Evolutionary conservation across 176 grass and related monocot genomes (phyloP), one percentile per base, ranked within the genome.

Genomic region (Ampelocalamus luodianensis): DNA sequence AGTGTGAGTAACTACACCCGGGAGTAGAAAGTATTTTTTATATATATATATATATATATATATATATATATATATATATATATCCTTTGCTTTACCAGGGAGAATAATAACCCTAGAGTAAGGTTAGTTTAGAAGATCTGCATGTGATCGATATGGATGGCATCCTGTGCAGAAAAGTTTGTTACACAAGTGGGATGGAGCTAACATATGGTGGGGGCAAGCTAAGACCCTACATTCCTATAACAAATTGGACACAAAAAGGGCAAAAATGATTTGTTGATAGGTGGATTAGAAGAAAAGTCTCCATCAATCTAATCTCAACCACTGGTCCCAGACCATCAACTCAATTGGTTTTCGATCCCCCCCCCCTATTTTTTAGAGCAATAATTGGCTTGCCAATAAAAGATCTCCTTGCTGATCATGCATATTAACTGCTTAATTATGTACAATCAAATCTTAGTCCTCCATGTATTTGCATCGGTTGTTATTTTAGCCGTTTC

Each of bases 281-380:
- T 62, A n/a, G 76, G n/a, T 75, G 60, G 62, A 80, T 90, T 84
- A 79, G 61, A 84, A 70, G 68, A 68, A 5, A 83, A 53, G 85
- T 87, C 75, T 50, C 68, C 34, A 75, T 74, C 85, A 68, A 17
- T 4, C 66, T 23, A 42, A 39, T 77, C 71, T 82, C 72, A 90
- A 71, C 72, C 14, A n/a, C 40, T 34, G 67, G 79, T 79, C 84
- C 84, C 67, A 22, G 8, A 11, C 15, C 66, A 56, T 54, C 27
- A 45, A 18, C 38, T 79, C 5, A 67, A 48, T 49, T 39, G 72
- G 34, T 8, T 66, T 46, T 58, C 16, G 16, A 3, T 67, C 34
- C 39, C 20, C 37, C 17, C 8, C 1, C 4, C 39, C 5, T 51
- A 2, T 39, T 56, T 37, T 11, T 32, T 65, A 36, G 43, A 27